Evolutionary conservation across 192 early-diverging fungal species (phyloP).

Genomic region (Entomortierella lignicola): DNA sequence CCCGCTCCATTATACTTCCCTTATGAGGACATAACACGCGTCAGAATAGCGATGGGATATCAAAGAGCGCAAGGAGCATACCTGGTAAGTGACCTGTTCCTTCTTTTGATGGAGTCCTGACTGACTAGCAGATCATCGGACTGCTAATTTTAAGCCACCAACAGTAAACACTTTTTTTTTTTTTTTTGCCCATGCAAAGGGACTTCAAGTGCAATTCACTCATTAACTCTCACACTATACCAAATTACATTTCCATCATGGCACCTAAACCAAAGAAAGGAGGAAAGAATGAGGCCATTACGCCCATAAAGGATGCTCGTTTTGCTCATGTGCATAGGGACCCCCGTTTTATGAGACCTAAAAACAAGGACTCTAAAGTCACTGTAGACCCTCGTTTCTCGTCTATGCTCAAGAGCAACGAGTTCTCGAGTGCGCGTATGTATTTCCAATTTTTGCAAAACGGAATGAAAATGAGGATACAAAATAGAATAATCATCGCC

Average conservation of each 20-base stretch:
- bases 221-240: background rate
- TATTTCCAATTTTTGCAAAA: background rate
- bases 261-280: conserved; percentile 43
- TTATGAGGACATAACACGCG: no score
- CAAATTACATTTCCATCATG: conserved; percentile 13
- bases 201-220: background rate
- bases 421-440: conserved; percentile 65
- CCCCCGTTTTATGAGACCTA: conserved; percentile 79
- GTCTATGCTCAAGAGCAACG: conserved; percentile 80
- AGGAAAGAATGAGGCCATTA: conserved; percentile 22
- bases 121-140: no score
- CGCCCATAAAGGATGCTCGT: conserved; percentile 72
- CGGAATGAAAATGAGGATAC: background rate
- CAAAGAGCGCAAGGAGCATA: no score
- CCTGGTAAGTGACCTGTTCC: no score
- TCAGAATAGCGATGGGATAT: no score
- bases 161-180: conserved; percentile 9
- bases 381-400: conserved; percentile 90
- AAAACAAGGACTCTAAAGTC: conserved; percentile 86
- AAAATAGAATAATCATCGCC: no score
- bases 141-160: background rate
- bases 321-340: conserved; percentile 85
- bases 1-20: no score
- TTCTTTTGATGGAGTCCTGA: no score
- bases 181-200: conserved; percentile 3